A percentile compares a stretch with the other conserved stretches of the same genome.
Conservation (phyloP, 2,329 filamentous ascomycete genomes). For the Lecanosticta acicola region DNA sequence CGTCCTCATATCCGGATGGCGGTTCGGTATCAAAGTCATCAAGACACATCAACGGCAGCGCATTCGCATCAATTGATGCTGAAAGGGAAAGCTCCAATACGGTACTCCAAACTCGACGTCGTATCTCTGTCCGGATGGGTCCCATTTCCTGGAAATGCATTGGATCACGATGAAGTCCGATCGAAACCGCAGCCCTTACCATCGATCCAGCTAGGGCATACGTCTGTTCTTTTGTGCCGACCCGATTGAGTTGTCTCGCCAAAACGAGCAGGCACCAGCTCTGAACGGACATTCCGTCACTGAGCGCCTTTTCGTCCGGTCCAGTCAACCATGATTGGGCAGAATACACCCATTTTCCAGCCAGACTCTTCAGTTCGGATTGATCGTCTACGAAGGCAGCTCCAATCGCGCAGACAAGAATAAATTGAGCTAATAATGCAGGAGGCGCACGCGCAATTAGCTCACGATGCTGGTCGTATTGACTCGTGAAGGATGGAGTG, state of each 20-base stretch:
- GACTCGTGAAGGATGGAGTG: not conserved
- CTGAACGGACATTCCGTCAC: not conserved
- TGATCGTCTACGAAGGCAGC: not conserved
- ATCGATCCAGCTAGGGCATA: constrained; percentile 1
- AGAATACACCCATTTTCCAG: not conserved
- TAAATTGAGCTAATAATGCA: not conserved
- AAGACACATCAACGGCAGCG: not conserved
- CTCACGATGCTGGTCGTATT: not conserved
- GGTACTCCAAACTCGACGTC: not conserved
- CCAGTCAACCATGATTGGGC: not conserved
- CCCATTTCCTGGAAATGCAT: not conserved
- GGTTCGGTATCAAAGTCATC: not conserved
- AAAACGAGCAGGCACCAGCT: not conserved
- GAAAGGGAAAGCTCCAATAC: not conserved
- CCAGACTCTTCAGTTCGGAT: not conserved
- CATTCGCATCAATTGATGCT: not conserved
- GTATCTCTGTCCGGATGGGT: not conserved
- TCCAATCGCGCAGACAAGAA: not conserved
- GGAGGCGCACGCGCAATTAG: not conserved
- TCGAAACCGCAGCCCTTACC: not conserved
- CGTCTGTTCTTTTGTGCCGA: constrained; percentile 1
- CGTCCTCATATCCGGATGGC: not conserved
- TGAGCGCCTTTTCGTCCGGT: not conserved
- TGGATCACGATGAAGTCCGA: not conserved
- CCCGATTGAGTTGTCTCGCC: not conserved